Conservation (phyloP, 768 basidiomycete genomes). For the Mycena belliarum region DNA sequence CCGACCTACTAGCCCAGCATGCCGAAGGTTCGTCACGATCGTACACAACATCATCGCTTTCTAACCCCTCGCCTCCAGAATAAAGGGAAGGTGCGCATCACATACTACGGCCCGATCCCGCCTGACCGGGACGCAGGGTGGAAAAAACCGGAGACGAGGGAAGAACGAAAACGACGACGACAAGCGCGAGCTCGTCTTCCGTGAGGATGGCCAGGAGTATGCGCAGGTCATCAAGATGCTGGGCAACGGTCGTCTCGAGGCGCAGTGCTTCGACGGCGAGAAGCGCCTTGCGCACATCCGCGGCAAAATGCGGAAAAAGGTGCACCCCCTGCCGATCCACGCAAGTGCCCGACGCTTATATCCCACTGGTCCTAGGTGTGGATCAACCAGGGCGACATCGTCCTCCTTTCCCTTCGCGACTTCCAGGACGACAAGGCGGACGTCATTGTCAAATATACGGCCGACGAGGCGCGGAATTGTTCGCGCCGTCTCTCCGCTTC, state of each 20-base stretch:
- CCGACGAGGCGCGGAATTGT: constrained; percentile 89
- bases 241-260: constrained; percentile 95
- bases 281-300: constrained; percentile 97
- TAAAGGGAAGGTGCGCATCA: constrained; percentile 65
- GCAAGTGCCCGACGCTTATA: too few species aligned
- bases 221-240: constrained; percentile 99
- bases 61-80: constrained; percentile 43
- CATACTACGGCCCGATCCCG: background rate
- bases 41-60: constrained; percentile 6
- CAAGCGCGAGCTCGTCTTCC: constrained; percentile 98
- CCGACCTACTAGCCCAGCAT: constrained; percentile 31
- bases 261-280: constrained; percentile 97
- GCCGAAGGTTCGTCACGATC: constrained; percentile 49
- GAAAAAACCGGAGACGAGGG: constrained; percentile 98
- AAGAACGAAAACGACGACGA: constrained; percentile 99
- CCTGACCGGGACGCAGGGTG: constrained; percentile 60
- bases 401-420: constrained; percentile 91
- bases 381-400: constrained; percentile 98
- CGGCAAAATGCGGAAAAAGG: constrained; percentile 99
- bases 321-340: too few species aligned
- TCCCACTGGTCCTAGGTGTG: constrained; percentile 88
- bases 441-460: constrained; percentile 98
- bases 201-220: constrained; percentile 98
- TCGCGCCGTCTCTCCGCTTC: constrained; percentile 28
- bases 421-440: constrained; percentile 99